These are phyloP conservation scores for Proliferodiscus dingleyae DNA, from an alignment of 2,329 filamentous ascomycete species.

Conservation along the genomic window DNA sequence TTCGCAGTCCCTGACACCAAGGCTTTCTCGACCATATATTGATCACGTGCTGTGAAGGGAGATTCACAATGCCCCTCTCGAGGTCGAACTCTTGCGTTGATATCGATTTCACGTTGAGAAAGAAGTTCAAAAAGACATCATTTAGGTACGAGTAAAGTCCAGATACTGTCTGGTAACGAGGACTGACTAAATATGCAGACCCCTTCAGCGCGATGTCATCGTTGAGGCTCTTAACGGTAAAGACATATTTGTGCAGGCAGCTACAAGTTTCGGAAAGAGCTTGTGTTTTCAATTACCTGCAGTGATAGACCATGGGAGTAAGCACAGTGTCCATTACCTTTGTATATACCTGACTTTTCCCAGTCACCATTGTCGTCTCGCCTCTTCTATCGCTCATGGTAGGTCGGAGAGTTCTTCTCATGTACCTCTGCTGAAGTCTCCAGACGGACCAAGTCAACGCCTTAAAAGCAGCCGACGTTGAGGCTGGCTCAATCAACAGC, in stretches of 20 bases:
- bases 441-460: slow-evolving; percentile 90
- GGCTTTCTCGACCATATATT: background rate
- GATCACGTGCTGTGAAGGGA: background rate
- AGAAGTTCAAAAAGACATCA: slow-evolving; percentile 67
- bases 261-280: slow-evolving; percentile 87
- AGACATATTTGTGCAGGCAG: slow-evolving; percentile 91
- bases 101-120: slow-evolving; percentile 68
- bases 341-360: slow-evolving; percentile 18
- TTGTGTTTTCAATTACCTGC: slow-evolving; percentile 90
- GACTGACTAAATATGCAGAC: slow-evolving; percentile 45
- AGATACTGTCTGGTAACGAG: background rate
- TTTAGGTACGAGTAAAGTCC: slow-evolving; percentile 53
- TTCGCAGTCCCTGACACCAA: background rate
- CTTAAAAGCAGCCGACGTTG: slow-evolving; percentile 66
- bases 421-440: slow-evolving; percentile 5
- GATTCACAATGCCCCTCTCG: slow-evolving; percentile 33
- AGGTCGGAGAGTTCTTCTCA: slow-evolving; percentile 19
- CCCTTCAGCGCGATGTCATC: slow-evolving; percentile 84
- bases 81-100: slow-evolving; percentile 52
- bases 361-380: slow-evolving; percentile 86
- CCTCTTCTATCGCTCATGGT: slow-evolving; percentile 88
- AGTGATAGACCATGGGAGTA: slow-evolving; percentile 79
- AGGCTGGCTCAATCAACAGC: slow-evolving; percentile 82
- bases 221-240: slow-evolving; percentile 72
- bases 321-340: slow-evolving; percentile 34